Conservation (phyloP, 108 stramenopile species). For the Poteriospumella lacustris region DNA sequence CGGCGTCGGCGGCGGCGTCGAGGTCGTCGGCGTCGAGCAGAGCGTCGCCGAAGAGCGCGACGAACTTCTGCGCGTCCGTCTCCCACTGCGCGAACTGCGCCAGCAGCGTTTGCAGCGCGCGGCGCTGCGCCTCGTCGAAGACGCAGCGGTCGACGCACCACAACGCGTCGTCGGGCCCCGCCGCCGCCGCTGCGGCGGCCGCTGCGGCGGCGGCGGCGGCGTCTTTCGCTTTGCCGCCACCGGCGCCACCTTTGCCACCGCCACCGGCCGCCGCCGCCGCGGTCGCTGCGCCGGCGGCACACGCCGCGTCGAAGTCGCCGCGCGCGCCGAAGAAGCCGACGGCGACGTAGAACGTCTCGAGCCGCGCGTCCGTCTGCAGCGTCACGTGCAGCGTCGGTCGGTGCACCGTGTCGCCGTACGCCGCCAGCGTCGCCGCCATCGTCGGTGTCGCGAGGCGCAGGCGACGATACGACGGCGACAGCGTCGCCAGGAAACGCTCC, state of each 20-base stretch:
- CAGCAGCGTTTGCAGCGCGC: not conserved
- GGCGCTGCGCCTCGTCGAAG: not conserved
- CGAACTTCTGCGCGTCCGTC: not conserved
- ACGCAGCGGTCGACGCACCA: not conserved
- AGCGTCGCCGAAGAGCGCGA: not conserved
- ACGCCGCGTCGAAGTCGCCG: not conserved
- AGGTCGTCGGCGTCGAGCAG: not conserved
- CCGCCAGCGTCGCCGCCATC: not conserved
- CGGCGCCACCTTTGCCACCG: not conserved
- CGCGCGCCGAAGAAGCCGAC: too few species aligned
- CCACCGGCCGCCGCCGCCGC: not conserved
- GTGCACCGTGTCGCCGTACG: not conserved
- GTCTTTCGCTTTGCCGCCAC: not conserved
- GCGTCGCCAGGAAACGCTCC: too few species aligned
- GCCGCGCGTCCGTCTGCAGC: not conserved
- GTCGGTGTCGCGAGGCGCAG: not conserved
- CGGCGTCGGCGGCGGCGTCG: not conserved
- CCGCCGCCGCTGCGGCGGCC: not conserved
- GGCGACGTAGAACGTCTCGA: not conserved
- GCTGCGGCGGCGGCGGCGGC: not conserved
- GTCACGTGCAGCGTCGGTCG: not conserved
- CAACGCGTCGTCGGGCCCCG: not conserved
- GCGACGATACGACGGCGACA: not conserved
- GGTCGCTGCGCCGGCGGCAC: not conserved
- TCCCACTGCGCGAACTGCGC: not conserved